Conservation (phyloP, 139 green algal genomes). For the Chlamydomonas eustigma region DNA sequence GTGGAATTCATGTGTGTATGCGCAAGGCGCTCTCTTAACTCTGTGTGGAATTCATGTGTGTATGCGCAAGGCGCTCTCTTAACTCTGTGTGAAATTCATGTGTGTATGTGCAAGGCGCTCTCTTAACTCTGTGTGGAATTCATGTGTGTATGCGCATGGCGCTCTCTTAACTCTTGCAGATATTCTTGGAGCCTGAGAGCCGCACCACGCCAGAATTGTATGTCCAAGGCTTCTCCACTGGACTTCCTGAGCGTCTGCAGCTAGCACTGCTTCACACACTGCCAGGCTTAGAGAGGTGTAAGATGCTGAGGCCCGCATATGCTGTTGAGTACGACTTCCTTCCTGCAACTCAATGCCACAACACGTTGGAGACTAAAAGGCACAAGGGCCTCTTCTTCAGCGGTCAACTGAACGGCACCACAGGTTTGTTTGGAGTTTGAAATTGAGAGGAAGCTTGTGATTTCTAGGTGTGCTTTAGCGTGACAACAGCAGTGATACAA, state of each 20-base stretch:
- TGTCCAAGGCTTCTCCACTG: constrained; percentile 52
- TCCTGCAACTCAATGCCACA: constrained; percentile 82
- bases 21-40: too few species aligned
- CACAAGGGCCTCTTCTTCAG: constrained; percentile 91
- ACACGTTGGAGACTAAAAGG: constrained; percentile 88
- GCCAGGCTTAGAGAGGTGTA: constrained; percentile 74
- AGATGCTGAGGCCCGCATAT: constrained; percentile 85
- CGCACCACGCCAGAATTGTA: constrained; percentile 93
- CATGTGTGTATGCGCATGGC: too few species aligned
- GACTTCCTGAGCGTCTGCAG: constrained; percentile 84
- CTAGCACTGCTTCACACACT: constrained; percentile 88
- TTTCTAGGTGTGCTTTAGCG: too few species aligned
- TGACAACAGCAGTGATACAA: too few species aligned
- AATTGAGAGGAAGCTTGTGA: too few species aligned
- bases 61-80: too few species aligned
- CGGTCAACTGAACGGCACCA: constrained; percentile 98
- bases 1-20: too few species aligned
- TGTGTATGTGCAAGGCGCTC: too few species aligned
- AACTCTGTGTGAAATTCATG: too few species aligned
- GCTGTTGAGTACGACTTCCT: constrained; percentile 99
- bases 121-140: too few species aligned
- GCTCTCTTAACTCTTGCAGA: constrained; percentile 36
- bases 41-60: too few species aligned
- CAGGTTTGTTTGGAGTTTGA: constrained; percentile 38
- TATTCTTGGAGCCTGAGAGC: constrained; percentile 96